Evolutionary conservation across 768 basidiomycete genomes (phyloP), one percentile per base, ranked within the genome.

Genomic region (Punctularia strigosozonata): DNA sequence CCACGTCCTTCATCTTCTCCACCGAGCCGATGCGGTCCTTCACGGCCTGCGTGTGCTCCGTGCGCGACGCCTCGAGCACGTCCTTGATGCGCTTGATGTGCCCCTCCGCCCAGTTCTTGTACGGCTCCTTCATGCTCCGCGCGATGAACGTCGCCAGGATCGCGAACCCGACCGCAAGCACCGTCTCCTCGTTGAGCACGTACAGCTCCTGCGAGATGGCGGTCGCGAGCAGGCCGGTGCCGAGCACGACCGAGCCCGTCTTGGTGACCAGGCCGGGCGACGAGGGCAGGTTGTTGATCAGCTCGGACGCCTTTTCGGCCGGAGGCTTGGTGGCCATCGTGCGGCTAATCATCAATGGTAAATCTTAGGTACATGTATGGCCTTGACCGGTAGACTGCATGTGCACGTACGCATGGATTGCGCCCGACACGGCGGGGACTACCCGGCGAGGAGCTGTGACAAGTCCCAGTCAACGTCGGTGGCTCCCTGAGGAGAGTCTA

Each of bases 141-240:
- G 74, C 88, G 50, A 94, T 69, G 58, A 80, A 84, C 33, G 77
- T 71, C 48, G 88, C 74, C 52, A 95, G 76, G 43, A 92, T 79
- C 46, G 83, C 64, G 49, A 84, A 86, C 18, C 87, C 91, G 26
- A 80, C 69, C 25, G 87, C 77, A 33, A 98, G 71, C 47, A 97
- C 80, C 18, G 86, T 79, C 69, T 98, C 95, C 61, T 97, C 92
- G 59, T 95, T 95, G 54, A 94, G 77, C 43, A 99, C 94, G 55
- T 97, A 97, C 37, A 98, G 77, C 64, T 99, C 92, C 57, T 90
- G 85, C 12, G 90, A 94, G 63, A 98, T 91, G 55, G 91, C 92
- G 5, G 89, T 75, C 13, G 92, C 94, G 40, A 80, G 65, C 43
- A 87, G 67, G 52, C 87, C 90, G 13, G 88, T 86, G 54, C 89